A percentile compares a stretch with the other conserved stretches of the same genome.
Conservation (phyloP, 2,329 filamentous ascomycete genomes). For the Hortaea sp. region DNA sequence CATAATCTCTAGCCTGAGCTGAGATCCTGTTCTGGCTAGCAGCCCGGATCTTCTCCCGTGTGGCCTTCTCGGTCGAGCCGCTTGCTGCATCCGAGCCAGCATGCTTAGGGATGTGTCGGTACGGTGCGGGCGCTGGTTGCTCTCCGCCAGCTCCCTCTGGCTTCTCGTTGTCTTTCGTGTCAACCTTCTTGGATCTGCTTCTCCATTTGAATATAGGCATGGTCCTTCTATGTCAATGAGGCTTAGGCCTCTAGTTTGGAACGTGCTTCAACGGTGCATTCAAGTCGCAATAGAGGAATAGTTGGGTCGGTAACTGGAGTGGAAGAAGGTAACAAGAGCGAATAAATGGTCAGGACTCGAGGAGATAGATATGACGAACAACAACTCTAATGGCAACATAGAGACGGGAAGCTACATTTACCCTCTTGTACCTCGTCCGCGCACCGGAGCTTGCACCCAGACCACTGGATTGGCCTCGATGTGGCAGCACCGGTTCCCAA, state of each 20-base stretch:
- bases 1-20: neutral
- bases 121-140: neutral
- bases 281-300: too few relatives aligned
- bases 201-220: constrained; percentile 3
- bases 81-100: neutral
- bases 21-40: neutral
- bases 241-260: neutral
- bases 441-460: too few relatives aligned
- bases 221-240: neutral
- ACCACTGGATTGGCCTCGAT: too few relatives aligned
- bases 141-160: neutral
- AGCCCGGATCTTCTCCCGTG: neutral
- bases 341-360: too few relatives aligned
- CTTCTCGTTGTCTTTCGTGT: neutral
- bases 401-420: too few relatives aligned
- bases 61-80: neutral
- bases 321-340: too few relatives aligned
- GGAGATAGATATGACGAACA: too few relatives aligned
- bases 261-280: too few relatives aligned
- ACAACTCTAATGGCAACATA: too few relatives aligned
- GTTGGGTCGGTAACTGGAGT: too few relatives aligned
- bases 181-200: neutral
- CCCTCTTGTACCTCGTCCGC: too few relatives aligned
- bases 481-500: too few relatives aligned
- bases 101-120: neutral